Evolutionary conservation across 306 rosid species (phyloP).

Genomic region (Erythrophleum fordii): DNA sequence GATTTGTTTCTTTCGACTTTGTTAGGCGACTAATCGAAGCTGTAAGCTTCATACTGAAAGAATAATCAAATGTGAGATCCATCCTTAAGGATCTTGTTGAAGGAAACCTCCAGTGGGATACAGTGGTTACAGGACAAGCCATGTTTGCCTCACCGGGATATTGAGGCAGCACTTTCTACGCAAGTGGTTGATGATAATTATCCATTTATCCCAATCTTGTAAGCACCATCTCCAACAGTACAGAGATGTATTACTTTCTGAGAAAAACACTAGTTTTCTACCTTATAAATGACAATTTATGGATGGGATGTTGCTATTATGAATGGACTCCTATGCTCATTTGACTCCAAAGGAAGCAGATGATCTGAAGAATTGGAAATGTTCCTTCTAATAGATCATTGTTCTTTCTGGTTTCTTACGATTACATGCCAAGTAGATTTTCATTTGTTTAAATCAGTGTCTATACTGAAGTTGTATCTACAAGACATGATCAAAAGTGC

Average conservation of each 20-base stretch:
- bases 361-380: background rate
- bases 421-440: background rate
- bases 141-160: constrained; percentile 34
- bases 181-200: constrained; percentile 39
- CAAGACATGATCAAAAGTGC: background rate
- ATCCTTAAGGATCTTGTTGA: constrained; percentile 43
- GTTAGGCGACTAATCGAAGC: constrained; percentile 55
- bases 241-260: constrained; percentile 40
- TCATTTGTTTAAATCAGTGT: background rate
- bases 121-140: constrained; percentile 39
- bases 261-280: constrained; percentile 15
- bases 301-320: background rate
- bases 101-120: constrained; percentile 46
- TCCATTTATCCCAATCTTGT: constrained; percentile 3
- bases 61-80: constrained; percentile 44
- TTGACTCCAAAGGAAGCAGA: background rate
- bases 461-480: background rate
- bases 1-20: constrained; percentile 79
- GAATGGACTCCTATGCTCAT: background rate
- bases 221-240: background rate
- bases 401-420: background rate
- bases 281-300: constrained; percentile 28
- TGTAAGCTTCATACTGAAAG: constrained; percentile 42
- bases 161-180: constrained; percentile 10
- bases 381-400: background rate